Evolutionary conservation across 1,284 basidiomycete species (phyloP).

Genomic region (Neolentinus lepideus): DNA sequence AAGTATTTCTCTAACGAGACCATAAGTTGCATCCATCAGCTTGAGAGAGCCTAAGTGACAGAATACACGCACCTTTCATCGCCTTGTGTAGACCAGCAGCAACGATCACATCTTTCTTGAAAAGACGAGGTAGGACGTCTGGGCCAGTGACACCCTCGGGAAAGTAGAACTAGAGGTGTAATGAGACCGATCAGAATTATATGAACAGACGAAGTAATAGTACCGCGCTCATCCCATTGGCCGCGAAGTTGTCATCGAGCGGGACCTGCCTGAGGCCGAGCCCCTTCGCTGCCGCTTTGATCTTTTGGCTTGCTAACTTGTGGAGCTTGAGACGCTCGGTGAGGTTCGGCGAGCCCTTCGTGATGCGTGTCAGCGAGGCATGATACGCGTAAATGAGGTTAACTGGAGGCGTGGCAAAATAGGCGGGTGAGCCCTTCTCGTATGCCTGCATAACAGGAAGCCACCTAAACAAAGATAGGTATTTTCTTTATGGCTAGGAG

Average conservation of each 20-base stretch:
- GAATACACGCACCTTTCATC: conserved; percentile 66
- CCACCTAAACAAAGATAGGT: conserved; percentile 50
- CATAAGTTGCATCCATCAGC: conserved; percentile 5
- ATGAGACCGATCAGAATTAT: conserved; percentile 1
- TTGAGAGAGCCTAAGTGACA: conserved; percentile 6
- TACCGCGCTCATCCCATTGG: conserved; percentile 91
- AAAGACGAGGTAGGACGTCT: conserved; percentile 70
- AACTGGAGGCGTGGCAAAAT: conserved; percentile 94
- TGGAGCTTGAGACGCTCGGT: conserved; percentile 80
- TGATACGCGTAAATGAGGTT: conserved; percentile 93
- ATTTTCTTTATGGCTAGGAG: background rate
- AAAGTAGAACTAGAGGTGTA: conserved; percentile 51
- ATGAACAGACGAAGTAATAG: background rate
- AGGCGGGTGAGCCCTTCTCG: conserved; percentile 65
- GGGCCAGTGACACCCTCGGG: conserved; percentile 70
- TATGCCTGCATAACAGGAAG: conserved; percentile 92
- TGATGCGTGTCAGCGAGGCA: conserved; percentile 73
- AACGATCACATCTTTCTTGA: conserved; percentile 69
- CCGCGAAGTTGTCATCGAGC: conserved; percentile 53
- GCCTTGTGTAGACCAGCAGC: conserved; percentile 88
- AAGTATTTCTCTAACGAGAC: conserved; percentile 64
- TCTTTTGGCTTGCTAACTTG: conserved; percentile 59
- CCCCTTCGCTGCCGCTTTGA: conserved; percentile 66
- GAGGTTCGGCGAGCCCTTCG: conserved; percentile 51
- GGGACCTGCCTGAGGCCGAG: conserved; percentile 78